Percentiles rank a stretch among this genome's conserved stretches.
Evolutionary conservation across 2,329 filamentous ascomycete species (phyloP).

Genomic region (Trichoderma koningiopsis): DNA sequence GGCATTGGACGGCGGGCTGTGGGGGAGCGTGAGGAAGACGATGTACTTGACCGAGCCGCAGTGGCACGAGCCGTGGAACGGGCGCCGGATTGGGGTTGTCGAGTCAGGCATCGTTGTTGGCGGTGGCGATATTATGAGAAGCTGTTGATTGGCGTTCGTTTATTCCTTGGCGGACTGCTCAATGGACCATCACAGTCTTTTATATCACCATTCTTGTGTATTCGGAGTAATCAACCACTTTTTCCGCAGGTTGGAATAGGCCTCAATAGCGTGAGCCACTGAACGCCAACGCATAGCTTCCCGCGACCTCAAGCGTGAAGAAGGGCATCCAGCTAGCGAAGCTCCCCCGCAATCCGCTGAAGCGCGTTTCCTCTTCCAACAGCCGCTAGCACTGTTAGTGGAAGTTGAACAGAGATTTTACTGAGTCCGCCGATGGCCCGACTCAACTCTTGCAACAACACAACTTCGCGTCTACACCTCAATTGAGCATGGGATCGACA

Average conservation of each 20-base stretch:
- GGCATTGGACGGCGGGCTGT: not conserved
- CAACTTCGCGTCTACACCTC: no score
- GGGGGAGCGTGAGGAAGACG: constrained; percentile 12
- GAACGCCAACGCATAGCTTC: not conserved
- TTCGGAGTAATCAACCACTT: not conserved
- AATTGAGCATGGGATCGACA: no score
- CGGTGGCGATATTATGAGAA: not conserved
- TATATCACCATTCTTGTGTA: not conserved
- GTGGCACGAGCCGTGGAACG: constrained; percentile 14
- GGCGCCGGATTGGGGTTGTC: not conserved
- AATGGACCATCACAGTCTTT: not conserved
- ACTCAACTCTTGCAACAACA: no score
- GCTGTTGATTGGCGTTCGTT: not conserved
- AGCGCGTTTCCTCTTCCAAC: not conserved
- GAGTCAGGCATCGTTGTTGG: not conserved
- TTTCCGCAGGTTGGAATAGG: not conserved
- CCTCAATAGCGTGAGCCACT: not conserved
- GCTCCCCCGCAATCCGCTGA: not conserved
- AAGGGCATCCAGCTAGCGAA: not conserved
- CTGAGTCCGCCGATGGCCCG: no score
- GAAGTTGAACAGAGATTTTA: no score
- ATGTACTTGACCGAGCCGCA: constrained; percentile 15
- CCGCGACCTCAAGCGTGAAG: constrained; percentile 5
- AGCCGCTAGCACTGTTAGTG: no score
- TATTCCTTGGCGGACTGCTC: not conserved